Evolutionary conservation across 2,329 filamentous ascomycete genomes (phyloP), one percentile per base, ranked within the genome.

Genomic region (Sporothrix euskadiensis): DNA sequence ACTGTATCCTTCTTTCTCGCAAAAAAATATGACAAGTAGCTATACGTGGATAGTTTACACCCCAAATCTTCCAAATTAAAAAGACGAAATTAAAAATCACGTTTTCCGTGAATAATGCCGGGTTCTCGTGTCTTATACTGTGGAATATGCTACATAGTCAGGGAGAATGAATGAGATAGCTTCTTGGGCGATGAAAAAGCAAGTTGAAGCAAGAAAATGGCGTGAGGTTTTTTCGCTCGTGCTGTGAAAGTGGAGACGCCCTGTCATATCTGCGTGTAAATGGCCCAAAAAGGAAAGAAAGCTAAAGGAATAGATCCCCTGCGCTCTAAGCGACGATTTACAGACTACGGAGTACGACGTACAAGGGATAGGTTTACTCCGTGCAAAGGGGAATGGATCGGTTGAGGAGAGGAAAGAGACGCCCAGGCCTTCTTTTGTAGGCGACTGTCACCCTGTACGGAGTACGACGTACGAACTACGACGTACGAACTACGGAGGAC

Each of bases 211-310:
- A 41, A 12, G 47, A 5, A 26, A 2, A 2, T 32, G 22, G 65
- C 22, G 44, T 52, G 26, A n/a, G 9, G 26, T 9, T 22, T n/a
- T 30, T 4, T 14, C 19, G 52, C 2, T 26, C 26, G 26, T 26
- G 26, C n/a, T 35, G 66, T 30, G 16, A 69, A 56, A 54, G 66
- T 69, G 66, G 32, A 22, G 52, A 59, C 44, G 39, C n/a, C n/a
- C 10, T 41, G 32, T 19, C 19, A 32, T 26, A 32, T 26, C n/a
- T 54, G 52, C 69, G 56, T 71, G 69, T 71, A 52, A 71, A 71
- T 52, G 56, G 41, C 69, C 69, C 8, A 71, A 71, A 63, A 16
- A 52, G 69, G 56, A 71, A 71, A 57, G 69, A 71, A 39, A 47
- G 69, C 69, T 39, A 63, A 41, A 44, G 26, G 10, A 32, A 8